Evolutionary conservation across 257 asterid species (phyloP), one percentile per base, ranked within the genome.

Genomic region (Gynochthodes officinalis): DNA sequence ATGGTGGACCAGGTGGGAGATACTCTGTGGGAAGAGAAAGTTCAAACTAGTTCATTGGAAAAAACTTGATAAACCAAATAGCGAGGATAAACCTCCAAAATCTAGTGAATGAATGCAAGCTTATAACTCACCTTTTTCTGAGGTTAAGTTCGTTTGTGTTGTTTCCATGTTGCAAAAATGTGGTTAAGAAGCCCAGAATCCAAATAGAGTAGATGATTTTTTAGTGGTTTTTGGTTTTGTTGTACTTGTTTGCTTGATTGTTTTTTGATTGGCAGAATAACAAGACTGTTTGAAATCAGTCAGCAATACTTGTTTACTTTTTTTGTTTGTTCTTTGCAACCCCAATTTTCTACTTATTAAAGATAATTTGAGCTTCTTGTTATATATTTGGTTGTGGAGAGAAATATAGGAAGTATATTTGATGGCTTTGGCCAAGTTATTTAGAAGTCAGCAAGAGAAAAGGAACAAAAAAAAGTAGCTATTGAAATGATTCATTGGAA

Each of bases 1-100:
- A 32, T 8, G 5, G 64, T 15, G 16, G 33, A 4, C 23, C 3
- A 39, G 25, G 30, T 59, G 23, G 65, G 21, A 30, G 65, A 59
- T 2, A 32, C 23, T 7, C 2, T 57, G 63, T 27, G 39, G 21
- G 19, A 32, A 33, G 46, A 32, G 27, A 33, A 33, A 40, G 33
- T 61, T 61, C 44, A n/a, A 33, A 61, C 37, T 61, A 61, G 66
- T 33, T 32, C 66, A 32, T 21, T 14, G 60, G 72, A 48, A 46
- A 27, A 67, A 27, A 7, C 7, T 2, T 46, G 40, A 9, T 35
- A 21, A 66, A 42, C 67, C 23, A 11, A 4, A 4, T 28, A 30
- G 14, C 50, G 16, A 46, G 50, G 16, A 46, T 11, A 46, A 46
- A 6, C 13, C n/a, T n/a, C 50, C 50, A 7, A 7, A 46, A 46